Evolutionary conservation across 2,329 filamentous ascomycete species (phyloP).

Genomic region (Ceratocystis papillata): DNA sequence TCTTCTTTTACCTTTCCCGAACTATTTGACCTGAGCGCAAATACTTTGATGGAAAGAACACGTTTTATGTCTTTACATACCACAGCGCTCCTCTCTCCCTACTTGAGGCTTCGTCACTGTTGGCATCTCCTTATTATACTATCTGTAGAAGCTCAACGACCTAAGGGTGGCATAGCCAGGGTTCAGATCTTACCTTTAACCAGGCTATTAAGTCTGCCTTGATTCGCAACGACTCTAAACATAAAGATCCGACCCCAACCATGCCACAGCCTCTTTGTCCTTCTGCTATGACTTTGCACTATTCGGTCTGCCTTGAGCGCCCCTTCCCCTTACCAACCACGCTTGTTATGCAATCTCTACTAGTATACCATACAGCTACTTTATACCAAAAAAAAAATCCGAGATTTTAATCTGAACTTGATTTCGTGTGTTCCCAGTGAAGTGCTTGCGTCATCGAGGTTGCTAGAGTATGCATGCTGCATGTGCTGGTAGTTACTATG

Average conservation of each 20-base stretch:
- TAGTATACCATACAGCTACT: not conserved
- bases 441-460: not conserved
- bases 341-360: not conserved
- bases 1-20: not conserved
- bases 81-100: not conserved
- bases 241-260: not conserved
- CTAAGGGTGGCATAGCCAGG: not conserved
- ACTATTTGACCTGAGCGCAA: not conserved
- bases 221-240: not conserved
- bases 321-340: not conserved
- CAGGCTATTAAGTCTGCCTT: not conserved
- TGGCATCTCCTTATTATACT: not conserved
- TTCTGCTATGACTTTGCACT: not conserved
- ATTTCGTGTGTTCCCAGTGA: not conserved
- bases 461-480: not conserved
- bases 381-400: not conserved
- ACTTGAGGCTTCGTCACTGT: not conserved
- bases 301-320: not conserved
- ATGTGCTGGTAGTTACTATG: not conserved
- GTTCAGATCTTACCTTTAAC: not conserved
- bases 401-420: not conserved
- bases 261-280: conserved; percentile 8
- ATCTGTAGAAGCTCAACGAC: not conserved
- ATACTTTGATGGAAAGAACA: not conserved
- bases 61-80: conserved; percentile 7